Evolutionary conservation across 371 early-diverging fungal genomes (phyloP).

Genomic region (Mucor mucedo): DNA sequence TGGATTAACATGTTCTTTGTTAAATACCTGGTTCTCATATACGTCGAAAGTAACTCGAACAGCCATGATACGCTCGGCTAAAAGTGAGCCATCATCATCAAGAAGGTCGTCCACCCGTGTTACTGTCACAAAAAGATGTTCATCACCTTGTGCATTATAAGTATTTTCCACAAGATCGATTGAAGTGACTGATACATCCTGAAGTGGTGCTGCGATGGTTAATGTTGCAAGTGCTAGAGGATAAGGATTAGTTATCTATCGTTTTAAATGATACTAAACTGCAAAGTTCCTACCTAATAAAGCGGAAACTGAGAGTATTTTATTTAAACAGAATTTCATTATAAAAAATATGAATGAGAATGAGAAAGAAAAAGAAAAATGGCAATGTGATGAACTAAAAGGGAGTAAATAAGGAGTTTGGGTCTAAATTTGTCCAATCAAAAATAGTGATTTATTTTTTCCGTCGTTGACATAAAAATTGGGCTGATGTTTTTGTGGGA

Average conservation of each 20-base stretch:
- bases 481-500: conserved; percentile 6
- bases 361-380: conserved; percentile 2
- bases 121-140: conserved; percentile 64
- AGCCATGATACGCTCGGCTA: conserved; percentile 71
- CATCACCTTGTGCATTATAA: conserved; percentile 39
- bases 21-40: conserved; percentile 54
- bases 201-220: conserved; percentile 46
- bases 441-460: neutral
- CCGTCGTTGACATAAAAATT: neutral
- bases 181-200: conserved; percentile 54
- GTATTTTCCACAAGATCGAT: conserved; percentile 44
- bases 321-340: conserved; percentile 28
- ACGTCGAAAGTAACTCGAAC: conserved; percentile 76
- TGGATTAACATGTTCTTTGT: neutral
- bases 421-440: conserved; percentile 7
- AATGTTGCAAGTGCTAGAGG: conserved; percentile 25
- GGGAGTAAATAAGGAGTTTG: conserved; percentile 5
- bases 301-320: conserved; percentile 19
- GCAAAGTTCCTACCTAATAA: conserved; percentile 18
- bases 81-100: conserved; percentile 64
- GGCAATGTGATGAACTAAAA: conserved; percentile 1
- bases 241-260: neutral
- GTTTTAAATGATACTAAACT: neutral
- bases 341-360: neutral
- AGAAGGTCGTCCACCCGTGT: conserved; percentile 75